phyloP scores from a whole-genome alignment of 768 basidiomycete species.

The Cantharellus cinnabarinus region DNA sequence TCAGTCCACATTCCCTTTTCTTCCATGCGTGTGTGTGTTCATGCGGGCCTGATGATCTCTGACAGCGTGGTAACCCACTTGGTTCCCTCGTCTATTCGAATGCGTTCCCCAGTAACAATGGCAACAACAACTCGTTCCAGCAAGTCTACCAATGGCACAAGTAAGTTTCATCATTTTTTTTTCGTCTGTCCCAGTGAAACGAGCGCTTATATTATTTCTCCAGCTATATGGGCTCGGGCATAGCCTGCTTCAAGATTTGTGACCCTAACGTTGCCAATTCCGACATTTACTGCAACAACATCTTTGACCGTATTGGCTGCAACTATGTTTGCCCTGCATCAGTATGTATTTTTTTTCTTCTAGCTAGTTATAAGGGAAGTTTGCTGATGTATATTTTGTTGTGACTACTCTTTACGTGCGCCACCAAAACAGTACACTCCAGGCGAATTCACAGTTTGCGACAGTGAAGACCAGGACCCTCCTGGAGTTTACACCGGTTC shows the following conservation, averaged over 20 bases:
- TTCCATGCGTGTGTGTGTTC: not conserved
- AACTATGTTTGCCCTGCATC: conserved; percentile 9
- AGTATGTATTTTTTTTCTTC: not conserved
- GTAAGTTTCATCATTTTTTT: not conserved
- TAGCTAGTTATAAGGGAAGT: too few relatives aligned
- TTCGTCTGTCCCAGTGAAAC: not conserved
- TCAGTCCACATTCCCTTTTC: not conserved
- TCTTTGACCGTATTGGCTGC: conserved; percentile 12
- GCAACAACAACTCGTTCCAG: conserved; percentile 5
- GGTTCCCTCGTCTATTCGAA: conserved; percentile 12
- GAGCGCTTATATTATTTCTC: not conserved
- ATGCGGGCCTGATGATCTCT: not conserved
- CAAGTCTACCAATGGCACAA: conserved; percentile 11
- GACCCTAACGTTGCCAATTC: conserved; percentile 11
- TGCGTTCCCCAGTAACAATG: conserved; percentile 7
- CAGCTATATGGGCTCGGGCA: conserved; percentile 15
- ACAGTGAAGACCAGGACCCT: conserved; percentile 11
- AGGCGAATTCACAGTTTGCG: conserved; percentile 10
- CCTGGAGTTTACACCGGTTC: conserved; percentile 9
- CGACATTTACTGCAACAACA: conserved; percentile 8
- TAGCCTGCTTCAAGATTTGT: conserved; percentile 18
- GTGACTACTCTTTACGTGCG: not conserved
- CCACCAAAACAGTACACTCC: conserved; percentile 6
- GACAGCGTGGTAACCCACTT: conserved; percentile 9
- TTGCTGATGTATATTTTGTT: not conserved